phyloP scores from a whole-genome alignment of 2,329 filamentous ascomycete genomes.

The Iodosphaeria phyllophila region DNA sequence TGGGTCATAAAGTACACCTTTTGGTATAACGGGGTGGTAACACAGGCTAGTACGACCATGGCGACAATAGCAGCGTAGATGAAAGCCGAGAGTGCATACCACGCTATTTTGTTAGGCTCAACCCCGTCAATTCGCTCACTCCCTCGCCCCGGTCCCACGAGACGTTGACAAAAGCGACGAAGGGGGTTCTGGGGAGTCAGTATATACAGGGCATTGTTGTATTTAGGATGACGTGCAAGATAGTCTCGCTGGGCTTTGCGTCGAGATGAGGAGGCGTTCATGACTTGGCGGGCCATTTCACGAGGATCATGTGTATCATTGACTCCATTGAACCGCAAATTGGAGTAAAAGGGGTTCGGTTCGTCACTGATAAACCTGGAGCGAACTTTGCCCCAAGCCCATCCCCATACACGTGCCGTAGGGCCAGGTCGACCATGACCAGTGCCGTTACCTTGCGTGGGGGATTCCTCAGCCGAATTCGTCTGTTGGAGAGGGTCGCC shows the following conservation, averaged over 20 bases:
- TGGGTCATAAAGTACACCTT: conserved; percentile 56
- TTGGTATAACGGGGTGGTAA: conserved; percentile 89
- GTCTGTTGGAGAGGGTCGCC: conserved; percentile 22
- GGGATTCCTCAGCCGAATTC: conserved; percentile 15
- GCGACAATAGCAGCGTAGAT: conserved; percentile 88
- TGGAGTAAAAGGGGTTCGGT: conserved; percentile 90
- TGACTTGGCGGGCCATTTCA: conserved; percentile 77
- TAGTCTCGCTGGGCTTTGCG: conserved; percentile 86
- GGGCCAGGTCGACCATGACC: conserved; percentile 34
- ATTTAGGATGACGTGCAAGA: conserved; percentile 66
- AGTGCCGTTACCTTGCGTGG: conserved; percentile 16
- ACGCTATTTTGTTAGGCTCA: conserved; percentile 71
- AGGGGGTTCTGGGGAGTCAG: conserved; percentile 65
- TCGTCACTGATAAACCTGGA: conserved; percentile 44
- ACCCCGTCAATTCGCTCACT: conserved; percentile 75
- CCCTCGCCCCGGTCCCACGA: conserved; percentile 84
- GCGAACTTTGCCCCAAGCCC: conserved; percentile 40
- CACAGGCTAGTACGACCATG: conserved; percentile 92
- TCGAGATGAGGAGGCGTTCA: conserved; percentile 63
- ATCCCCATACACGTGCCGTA: conserved; percentile 38
- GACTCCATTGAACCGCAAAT: conserved; percentile 44
- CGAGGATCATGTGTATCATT: conserved; percentile 71
- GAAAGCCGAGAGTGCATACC: conserved; percentile 86
- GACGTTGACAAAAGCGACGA: conserved; percentile 64
- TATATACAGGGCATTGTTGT: conserved; percentile 82